Conservation (phyloP, 2,329 filamentous ascomycete species). For the Eutypella sp. region DNA sequence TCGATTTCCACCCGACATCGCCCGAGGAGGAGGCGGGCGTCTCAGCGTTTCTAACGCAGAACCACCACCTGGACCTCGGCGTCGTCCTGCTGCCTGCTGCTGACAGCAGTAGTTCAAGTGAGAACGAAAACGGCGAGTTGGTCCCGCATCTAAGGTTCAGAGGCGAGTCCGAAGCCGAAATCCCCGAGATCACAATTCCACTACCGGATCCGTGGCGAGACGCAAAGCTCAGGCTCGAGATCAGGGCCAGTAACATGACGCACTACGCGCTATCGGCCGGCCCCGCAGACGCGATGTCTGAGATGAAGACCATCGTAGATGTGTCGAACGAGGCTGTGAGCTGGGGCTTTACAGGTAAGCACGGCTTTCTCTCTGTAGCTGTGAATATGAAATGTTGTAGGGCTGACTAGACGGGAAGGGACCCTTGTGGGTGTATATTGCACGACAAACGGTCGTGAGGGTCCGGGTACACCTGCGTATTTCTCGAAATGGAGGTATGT, state of each 20-base stretch:
- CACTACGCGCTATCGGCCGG: conserved; percentile 39
- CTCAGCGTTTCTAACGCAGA: conserved; percentile 47
- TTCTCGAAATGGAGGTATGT: conserved; percentile 43
- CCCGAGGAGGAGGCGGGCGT: conserved; percentile 47
- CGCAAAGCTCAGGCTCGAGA: conserved; percentile 32
- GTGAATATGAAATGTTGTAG: background rate
- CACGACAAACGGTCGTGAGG: conserved; percentile 45
- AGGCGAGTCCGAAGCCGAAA: conserved; percentile 35
- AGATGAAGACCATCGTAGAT: conserved; percentile 27
- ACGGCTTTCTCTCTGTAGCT: background rate
- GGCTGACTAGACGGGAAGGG: conserved; percentile 27
- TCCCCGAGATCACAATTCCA: conserved; percentile 32
- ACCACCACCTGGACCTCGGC: conserved; percentile 46
- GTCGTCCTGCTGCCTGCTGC: conserved; percentile 31
- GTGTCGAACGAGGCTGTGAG: conserved; percentile 32
- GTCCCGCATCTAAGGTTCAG: conserved; percentile 41
- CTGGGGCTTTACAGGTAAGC: conserved; percentile 36
- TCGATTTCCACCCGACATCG: conserved; percentile 35
- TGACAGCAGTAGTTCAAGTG: conserved; percentile 15
- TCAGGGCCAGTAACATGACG: conserved; percentile 39
- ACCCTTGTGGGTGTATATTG: conserved; percentile 47
- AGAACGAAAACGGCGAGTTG: conserved; percentile 8
- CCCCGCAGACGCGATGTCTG: conserved; percentile 24
- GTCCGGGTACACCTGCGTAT: conserved; percentile 37
- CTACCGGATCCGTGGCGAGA: conserved; percentile 35